Percentiles rank a stretch among this genome's conserved stretches.
Conservation (phyloP, 2,329 filamentous ascomycete species). For the Pezizomycotina sp. region DNA sequence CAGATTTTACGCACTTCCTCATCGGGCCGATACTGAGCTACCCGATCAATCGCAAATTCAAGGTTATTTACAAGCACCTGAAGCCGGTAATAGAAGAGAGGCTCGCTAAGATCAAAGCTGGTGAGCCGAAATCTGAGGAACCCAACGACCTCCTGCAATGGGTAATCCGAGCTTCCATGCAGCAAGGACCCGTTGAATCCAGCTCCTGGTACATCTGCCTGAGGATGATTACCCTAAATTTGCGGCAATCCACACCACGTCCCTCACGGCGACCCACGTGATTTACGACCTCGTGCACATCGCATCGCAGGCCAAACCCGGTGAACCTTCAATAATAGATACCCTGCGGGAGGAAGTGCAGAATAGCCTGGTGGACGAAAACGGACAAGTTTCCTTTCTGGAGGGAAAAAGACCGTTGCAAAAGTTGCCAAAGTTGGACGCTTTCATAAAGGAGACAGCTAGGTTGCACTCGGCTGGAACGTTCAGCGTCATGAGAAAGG, state of each 20-base stretch:
- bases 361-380: too few relatives aligned
- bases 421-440: constrained; percentile 14
- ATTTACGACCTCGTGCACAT: constrained; percentile 14
- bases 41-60: constrained; percentile 6
- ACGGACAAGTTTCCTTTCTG: too few relatives aligned
- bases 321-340: constrained; percentile 4
- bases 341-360: constrained; percentile 16
- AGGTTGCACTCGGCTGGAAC: too few relatives aligned
- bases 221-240: constrained; percentile 16
- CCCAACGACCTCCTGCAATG: constrained; percentile 19
- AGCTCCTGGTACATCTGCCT: constrained; percentile 10
- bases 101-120: constrained; percentile 8
- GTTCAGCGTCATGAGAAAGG: too few relatives aligned
- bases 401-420: constrained; percentile 19
- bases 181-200: constrained; percentile 9
- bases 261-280: constrained; percentile 12
- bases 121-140: constrained; percentile 14
- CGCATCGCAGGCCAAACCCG: constrained; percentile 5
- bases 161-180: constrained; percentile 16
- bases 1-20: neutral
- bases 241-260: constrained; percentile 18
- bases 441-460: constrained; percentile 15
- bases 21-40: constrained; percentile 10
- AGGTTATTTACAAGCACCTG: constrained; percentile 13
- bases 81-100: constrained; percentile 15